Base-by-base conservation (phyloP, 306 rosid genomes). In the Aeschynomene evenia region DNA sequence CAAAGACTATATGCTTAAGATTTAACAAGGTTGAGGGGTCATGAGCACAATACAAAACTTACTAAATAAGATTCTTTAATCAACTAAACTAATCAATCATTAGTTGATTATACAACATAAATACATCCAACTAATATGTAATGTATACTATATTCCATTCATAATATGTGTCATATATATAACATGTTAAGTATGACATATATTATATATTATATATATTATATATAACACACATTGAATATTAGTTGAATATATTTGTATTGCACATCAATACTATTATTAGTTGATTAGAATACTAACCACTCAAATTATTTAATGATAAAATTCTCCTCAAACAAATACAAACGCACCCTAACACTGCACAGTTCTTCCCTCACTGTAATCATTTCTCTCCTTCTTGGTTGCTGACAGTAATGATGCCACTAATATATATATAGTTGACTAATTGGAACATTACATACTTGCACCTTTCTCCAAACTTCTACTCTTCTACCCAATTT, bases 401-500 rank as follows among this genome's bases (percentile, higher is more conserved):
- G 74, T 70, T 64, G 78, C 46, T 66, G 45, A 66, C 76, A 75
- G 69, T 54, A 24, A 66, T 62, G 63, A 64, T 28, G 46, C 64
- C 77, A 73, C 66, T 43, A 62, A 49, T n/a, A 29, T 4, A n/a
- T 20, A 18, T 4, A n/a, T 20, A 18, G 39, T 60, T 64, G 60
- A 68, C 74, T 46, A 39, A 20, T 20, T 21, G 16, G 7, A 51
- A 31, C 66, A 63, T 61, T n/a, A 40, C 46, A 40, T 2, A 36
- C 18, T 21, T 57, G 53, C 42, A 45, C 60, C 53, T 26, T 2
- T 24, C 10, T 9, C 49, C 3, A 39, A 28, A 21, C n/a, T n/a
- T n/a, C n/a, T n/a, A n/a, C n/a, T n/a, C n/a, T 24, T 26, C n/a
- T 16, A 45, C 58, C 20, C 75, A 66, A 79, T 80, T 80, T 77